These are phyloP conservation scores for Aspergillus clavatus DNA, from an alignment of 2,329 filamentous ascomycete genomes.

Conservation along the genomic window DNA sequence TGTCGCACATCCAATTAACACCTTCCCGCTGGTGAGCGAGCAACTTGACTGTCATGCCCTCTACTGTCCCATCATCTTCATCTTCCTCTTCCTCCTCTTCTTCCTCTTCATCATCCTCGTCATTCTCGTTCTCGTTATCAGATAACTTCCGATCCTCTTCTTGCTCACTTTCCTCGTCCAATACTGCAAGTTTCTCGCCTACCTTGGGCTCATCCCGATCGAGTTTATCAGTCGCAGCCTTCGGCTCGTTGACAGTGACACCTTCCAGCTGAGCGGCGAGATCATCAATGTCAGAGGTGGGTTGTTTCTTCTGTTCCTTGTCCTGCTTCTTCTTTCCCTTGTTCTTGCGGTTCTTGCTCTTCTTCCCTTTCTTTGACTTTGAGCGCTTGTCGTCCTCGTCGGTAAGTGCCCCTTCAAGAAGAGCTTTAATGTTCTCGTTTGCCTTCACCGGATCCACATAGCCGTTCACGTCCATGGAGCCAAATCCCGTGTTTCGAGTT, in stretches of 20 bases:
- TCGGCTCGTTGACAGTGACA: slow-evolving; percentile 36
- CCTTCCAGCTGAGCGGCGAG: slow-evolving; percentile 41
- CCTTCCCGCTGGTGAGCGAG: slow-evolving; percentile 93
- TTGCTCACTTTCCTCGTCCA: slow-evolving; percentile 40
- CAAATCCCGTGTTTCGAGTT: slow-evolving; percentile 46
- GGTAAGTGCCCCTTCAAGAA: slow-evolving; percentile 49
- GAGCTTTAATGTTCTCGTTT: slow-evolving; percentile 49
- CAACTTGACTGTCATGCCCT: slow-evolving; percentile 80
- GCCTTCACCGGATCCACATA: slow-evolving; percentile 47
- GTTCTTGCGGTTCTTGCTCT: slow-evolving; percentile 10
- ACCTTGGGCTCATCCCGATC: slow-evolving; percentile 40
- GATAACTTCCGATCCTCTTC: slow-evolving; percentile 36
- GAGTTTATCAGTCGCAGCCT: slow-evolving; percentile 28
- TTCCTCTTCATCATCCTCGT: slow-evolving; percentile 51
- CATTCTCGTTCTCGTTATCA: slow-evolving; percentile 52
- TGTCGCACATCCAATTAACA: slow-evolving; percentile 89
- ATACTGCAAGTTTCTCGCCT: slow-evolving; percentile 51
- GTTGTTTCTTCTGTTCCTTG: slow-evolving; percentile 17
- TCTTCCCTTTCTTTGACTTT: slow-evolving; percentile 38
- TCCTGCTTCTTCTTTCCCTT: slow-evolving; percentile 12
- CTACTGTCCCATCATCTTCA: slow-evolving; percentile 60
- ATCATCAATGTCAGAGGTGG: slow-evolving; percentile 37
- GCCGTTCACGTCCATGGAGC: slow-evolving; percentile 50
- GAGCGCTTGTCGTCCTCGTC: slow-evolving; percentile 44
- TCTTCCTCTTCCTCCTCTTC: slow-evolving; percentile 49